Conservation (phyloP, 805 yeast species). For the Kuraishia hungarica region DNA sequence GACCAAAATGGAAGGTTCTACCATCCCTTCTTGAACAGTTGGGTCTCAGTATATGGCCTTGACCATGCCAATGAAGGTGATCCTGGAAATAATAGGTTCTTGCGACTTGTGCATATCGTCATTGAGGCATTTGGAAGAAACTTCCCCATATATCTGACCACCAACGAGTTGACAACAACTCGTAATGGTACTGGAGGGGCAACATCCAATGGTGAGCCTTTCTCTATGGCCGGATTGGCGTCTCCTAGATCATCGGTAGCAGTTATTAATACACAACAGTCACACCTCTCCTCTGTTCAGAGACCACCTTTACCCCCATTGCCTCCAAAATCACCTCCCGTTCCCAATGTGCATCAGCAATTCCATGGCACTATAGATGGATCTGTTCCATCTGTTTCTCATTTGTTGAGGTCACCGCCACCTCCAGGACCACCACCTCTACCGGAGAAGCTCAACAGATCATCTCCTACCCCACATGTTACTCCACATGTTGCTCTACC, state of each 20-base stretch:
- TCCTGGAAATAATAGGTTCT: constrained; percentile 18
- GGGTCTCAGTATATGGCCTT: constrained; percentile 27
- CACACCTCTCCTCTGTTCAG: constrained; percentile 11
- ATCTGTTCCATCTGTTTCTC: constrained; percentile 1
- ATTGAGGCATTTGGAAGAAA: constrained; percentile 9
- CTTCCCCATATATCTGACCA: constrained; percentile 6
- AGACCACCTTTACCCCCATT: constrained; percentile 57
- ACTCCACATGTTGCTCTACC: too few relatives aligned
- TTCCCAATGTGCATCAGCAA: constrained; percentile 6
- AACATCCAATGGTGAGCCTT: not conserved
- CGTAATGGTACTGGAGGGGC: not conserved
- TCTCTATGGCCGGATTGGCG: not conserved
- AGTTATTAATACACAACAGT: not conserved
- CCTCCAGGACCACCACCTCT: constrained; percentile 8
- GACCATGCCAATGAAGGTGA: constrained; percentile 16
- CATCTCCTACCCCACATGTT: constrained; percentile 6
- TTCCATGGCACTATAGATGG: not conserved
- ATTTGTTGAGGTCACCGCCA: constrained; percentile 3
- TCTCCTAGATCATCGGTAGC: not conserved
- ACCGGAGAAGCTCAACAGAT: constrained; percentile 1
- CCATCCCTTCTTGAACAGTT: constrained; percentile 56
- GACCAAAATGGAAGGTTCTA: constrained; percentile 67
- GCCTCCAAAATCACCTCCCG: constrained; percentile 30
- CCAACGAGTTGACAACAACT: not conserved
- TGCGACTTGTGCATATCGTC: constrained; percentile 14